Evolutionary conservation across 2,329 filamentous ascomycete genomes (phyloP).

Genomic region (Aspergillus eucalypticola): DNA sequence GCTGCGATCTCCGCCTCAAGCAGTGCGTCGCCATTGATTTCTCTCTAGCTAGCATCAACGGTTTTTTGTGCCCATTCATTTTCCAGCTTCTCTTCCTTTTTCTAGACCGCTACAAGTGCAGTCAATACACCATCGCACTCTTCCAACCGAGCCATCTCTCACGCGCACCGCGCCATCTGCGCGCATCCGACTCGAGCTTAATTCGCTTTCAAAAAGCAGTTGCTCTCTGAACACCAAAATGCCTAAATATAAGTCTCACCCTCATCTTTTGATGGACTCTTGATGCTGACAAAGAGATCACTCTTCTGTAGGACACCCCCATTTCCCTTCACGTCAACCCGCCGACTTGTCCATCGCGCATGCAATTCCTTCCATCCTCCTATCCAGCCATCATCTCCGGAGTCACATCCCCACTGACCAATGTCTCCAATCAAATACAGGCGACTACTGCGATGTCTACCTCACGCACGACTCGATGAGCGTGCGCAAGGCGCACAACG

Average conservation of each 20-base stretch:
- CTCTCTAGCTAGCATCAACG: neutral
- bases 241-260: constrained; percentile 75
- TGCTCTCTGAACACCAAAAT: constrained; percentile 55
- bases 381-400: neutral
- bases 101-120: neutral
- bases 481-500: constrained; percentile 98
- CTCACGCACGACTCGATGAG: constrained; percentile 99
- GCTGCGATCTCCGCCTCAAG: constrained; percentile 10
- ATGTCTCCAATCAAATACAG: constrained; percentile 28
- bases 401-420: constrained; percentile 8
- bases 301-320: constrained; percentile 65
- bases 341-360: neutral
- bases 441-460: constrained; percentile 99
- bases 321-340: neutral
- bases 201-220: constrained; percentile 13
- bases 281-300: constrained; percentile 49
- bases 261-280: neutral
- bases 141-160: constrained; percentile 5
- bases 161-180: constrained; percentile 19
- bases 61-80: neutral
- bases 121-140: neutral
- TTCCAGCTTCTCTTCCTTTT: neutral
- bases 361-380: neutral
- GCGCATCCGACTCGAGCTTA: constrained; percentile 17
- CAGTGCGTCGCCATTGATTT: neutral